Evolutionary conservation across 768 basidiomycete species (phyloP).

Genomic region (Lactifluus piperatus): DNA sequence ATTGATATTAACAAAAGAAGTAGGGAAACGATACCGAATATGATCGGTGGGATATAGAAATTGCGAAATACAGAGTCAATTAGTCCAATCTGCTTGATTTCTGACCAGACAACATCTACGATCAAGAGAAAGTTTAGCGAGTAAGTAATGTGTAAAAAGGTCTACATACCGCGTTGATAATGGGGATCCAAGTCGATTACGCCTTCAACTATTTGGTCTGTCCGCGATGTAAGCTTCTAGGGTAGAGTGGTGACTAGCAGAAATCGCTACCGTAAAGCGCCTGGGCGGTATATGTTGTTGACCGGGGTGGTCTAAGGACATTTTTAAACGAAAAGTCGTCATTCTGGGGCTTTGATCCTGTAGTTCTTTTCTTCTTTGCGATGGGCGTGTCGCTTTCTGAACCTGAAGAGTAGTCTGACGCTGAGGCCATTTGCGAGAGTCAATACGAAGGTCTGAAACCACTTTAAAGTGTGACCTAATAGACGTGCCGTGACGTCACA

Average conservation of each 20-base stretch:
- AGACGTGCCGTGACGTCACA: not conserved
- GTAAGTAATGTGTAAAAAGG: not conserved
- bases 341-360: slow-evolving; percentile 21
- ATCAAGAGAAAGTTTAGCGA: not conserved
- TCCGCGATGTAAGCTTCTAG: not conserved
- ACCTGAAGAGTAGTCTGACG: slow-evolving; percentile 12
- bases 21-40: slow-evolving; percentile 42
- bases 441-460: too few relatives aligned
- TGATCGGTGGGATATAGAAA: slow-evolving; percentile 58
- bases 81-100: slow-evolving; percentile 47
- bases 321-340: slow-evolving; percentile 27
- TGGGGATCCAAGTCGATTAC: slow-evolving; percentile 52
- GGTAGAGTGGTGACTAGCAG: not conserved
- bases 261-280: slow-evolving; percentile 42
- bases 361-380: slow-evolving; percentile 6
- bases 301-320: slow-evolving; percentile 45
- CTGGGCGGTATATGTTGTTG: slow-evolving; percentile 57
- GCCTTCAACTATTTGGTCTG: slow-evolving; percentile 41
- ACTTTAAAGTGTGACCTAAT: not conserved
- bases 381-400: slow-evolving; percentile 13
- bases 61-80: slow-evolving; percentile 59
- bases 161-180: slow-evolving; percentile 48
- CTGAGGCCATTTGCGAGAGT: slow-evolving; percentile 13
- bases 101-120: slow-evolving; percentile 57
- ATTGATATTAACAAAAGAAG: not conserved